Conservation (phyloP, 108 stramenopile species). For the Mayamaea pseudoterrestris region DNA sequence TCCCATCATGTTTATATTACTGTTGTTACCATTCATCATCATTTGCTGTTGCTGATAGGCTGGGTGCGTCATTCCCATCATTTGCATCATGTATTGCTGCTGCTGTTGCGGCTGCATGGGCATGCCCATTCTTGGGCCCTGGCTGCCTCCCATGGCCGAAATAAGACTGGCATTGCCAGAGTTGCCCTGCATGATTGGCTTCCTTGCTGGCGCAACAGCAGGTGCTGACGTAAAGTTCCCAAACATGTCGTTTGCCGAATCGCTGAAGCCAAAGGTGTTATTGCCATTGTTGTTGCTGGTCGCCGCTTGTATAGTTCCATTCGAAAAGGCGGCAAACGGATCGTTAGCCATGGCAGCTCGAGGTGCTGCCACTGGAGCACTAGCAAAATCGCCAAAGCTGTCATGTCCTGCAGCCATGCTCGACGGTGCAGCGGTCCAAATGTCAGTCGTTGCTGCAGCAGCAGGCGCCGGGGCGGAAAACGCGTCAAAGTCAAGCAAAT, state of each 20-base stretch:
- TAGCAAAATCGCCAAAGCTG: background rate
- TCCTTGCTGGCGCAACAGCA: constrained; percentile 10
- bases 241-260: background rate
- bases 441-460: background rate
- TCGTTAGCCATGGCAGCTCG: background rate
- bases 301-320: background rate
- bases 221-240: constrained; percentile 3
- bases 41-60: constrained; percentile 5
- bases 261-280: background rate
- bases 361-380: constrained; percentile 3
- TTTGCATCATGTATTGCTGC: constrained; percentile 7
- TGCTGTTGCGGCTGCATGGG: constrained; percentile 1
- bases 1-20: background rate
- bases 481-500: constrained; percentile 46
- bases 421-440: background rate
- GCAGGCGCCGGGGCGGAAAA: constrained; percentile 5
- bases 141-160: constrained; percentile 7
- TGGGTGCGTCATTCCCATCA: constrained; percentile 11
- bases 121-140: background rate
- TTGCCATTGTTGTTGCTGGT: background rate
- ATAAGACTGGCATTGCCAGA: background rate
- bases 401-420: background rate
- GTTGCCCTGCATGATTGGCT: constrained; percentile 8
- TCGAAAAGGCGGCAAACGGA: background rate
- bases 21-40: constrained; percentile 10